Conservation (phyloP, 768 basidiomycete species). For the Nidularia sp. region DNA sequence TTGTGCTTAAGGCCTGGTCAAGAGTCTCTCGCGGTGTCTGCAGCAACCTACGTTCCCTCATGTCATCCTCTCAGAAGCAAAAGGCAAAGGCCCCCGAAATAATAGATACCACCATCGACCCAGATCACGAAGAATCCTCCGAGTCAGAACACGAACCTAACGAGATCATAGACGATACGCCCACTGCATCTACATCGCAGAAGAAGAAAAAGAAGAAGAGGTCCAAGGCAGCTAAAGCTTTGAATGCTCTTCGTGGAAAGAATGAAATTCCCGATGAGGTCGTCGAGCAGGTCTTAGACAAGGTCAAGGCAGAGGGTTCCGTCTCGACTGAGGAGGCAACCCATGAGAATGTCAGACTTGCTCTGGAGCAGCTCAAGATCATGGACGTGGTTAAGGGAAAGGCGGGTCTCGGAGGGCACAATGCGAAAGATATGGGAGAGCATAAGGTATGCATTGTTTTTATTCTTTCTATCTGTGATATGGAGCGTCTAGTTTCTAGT, state of each 20-base stretch:
- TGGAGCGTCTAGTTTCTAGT: conserved; percentile 40
- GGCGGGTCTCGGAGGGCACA: conserved; percentile 67
- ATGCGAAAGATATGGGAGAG: conserved; percentile 78
- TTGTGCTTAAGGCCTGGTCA: no score
- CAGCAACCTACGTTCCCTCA: conserved; percentile 2
- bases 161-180: conserved; percentile 10
- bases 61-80: conserved; percentile 35
- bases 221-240: conserved; percentile 56
- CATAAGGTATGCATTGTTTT: conserved; percentile 64
- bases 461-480: conserved; percentile 1
- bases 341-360: conserved; percentile 62
- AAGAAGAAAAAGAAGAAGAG: conserved; percentile 86
- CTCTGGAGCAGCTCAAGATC: conserved; percentile 74
- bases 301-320: conserved; percentile 59
- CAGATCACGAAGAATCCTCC: conserved; percentile 26
- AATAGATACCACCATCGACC: conserved; percentile 29
- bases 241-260: conserved; percentile 44
- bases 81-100: conserved; percentile 38
- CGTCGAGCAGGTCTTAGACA: conserved; percentile 63
- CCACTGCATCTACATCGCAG: conserved; percentile 39
- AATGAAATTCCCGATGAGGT: conserved; percentile 55
- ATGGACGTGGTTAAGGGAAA: conserved; percentile 86
- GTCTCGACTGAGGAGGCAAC: conserved; percentile 41
- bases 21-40: background rate
- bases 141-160: conserved; percentile 24